These are phyloP conservation scores for Seminavis robusta DNA, from an alignment of 108 stramenopile species.

Conservation along the genomic window DNA sequence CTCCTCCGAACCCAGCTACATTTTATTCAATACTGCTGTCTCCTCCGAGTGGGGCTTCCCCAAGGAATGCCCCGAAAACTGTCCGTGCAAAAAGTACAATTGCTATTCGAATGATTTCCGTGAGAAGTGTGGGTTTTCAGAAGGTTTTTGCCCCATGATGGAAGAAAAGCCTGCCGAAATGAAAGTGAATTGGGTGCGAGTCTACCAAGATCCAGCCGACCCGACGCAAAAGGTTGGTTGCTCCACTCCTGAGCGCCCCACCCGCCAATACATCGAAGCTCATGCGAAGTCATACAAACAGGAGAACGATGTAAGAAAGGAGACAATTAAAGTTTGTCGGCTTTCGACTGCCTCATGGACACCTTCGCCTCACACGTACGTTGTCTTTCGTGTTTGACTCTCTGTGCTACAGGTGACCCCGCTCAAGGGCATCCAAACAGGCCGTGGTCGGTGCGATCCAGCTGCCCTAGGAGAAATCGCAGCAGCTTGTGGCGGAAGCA, in stretches of 20 bases:
- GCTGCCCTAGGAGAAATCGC: conserved; percentile 13
- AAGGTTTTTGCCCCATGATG: conserved; percentile 84
- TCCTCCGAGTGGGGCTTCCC: conserved; percentile 93
- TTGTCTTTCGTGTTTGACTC: conserved; percentile 2
- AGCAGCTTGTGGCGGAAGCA: conserved; percentile 61
- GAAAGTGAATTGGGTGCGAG: conserved; percentile 85
- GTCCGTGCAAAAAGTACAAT: conserved; percentile 81
- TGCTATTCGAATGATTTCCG: conserved; percentile 74
- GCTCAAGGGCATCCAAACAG: conserved; percentile 66
- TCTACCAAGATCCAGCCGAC: conserved; percentile 83
- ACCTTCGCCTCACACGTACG: too few species aligned
- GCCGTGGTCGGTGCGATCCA: conserved; percentile 60
- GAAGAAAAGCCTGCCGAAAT: conserved; percentile 53
- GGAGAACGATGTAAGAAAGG: conserved; percentile 45
- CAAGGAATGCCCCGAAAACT: conserved; percentile 57
- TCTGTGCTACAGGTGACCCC: conserved; percentile 36
- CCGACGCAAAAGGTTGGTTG: conserved; percentile 86
- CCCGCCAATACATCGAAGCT: conserved; percentile 85
- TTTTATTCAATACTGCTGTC: conserved; percentile 94
- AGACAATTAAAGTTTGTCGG: too few species aligned
- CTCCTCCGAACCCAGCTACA: conserved; percentile 90
- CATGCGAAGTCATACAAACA: conserved; percentile 78
- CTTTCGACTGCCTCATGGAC: too few species aligned
- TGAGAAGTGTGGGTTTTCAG: conserved; percentile 79
- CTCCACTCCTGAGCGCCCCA: conserved; percentile 83